Evolutionary conservation across 1,284 basidiomycete genomes (phyloP).

Genomic region (Mycena citricolor): DNA sequence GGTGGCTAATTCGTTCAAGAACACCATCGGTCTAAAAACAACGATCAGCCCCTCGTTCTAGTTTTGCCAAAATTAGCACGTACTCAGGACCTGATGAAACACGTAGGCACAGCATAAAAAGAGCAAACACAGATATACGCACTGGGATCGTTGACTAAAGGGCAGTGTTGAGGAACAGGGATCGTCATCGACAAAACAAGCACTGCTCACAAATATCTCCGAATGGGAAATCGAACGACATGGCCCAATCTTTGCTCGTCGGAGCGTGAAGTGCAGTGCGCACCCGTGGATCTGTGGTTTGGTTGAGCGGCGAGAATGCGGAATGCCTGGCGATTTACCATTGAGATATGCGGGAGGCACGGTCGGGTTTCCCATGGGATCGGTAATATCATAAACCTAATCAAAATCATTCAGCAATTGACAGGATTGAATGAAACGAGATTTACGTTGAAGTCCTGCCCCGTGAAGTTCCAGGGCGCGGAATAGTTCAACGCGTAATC

Average conservation of each 20-base stretch:
- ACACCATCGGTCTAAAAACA: slow-evolving; percentile 57
- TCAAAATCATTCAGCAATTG: slow-evolving; percentile 3
- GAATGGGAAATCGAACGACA: slow-evolving; percentile 50
- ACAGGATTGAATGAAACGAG: slow-evolving; percentile 4
- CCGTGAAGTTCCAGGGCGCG: slow-evolving; percentile 51
- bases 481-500: slow-evolving; percentile 64
- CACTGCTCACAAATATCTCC: slow-evolving; percentile 33
- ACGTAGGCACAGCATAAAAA: background rate
- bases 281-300: slow-evolving; percentile 46
- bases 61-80: slow-evolving; percentile 2
- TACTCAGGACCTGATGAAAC: slow-evolving; percentile 15
- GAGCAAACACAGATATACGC: slow-evolving; percentile 24
- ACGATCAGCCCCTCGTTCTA: no score
- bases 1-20: slow-evolving; percentile 61
- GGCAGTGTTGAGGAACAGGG: no score
- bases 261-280: slow-evolving; percentile 69
- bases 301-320: background rate
- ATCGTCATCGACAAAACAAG: slow-evolving; percentile 10
- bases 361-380: slow-evolving; percentile 49
- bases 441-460: slow-evolving; percentile 17
- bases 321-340: slow-evolving; percentile 35
- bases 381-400: slow-evolving; percentile 55
- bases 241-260: slow-evolving; percentile 57
- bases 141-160: slow-evolving; percentile 45
- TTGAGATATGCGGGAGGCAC: slow-evolving; percentile 56